Evolutionary conservation across 257 asterid genomes (phyloP).

Genomic region (Gentiana macrophylla): DNA sequence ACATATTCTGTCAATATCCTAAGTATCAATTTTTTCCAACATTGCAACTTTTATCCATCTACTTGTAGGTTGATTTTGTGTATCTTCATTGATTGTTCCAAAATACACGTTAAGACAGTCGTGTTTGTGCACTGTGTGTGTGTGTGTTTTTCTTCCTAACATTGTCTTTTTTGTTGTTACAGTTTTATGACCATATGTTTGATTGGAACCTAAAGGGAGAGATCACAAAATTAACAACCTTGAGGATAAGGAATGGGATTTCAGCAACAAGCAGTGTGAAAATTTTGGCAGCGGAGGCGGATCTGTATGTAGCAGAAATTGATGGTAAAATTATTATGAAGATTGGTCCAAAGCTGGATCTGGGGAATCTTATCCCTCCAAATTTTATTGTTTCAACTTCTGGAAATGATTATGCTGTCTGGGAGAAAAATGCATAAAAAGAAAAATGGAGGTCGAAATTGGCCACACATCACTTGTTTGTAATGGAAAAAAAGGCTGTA

Average conservation of each 20-base stretch:
- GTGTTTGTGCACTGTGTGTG: too few relatives aligned
- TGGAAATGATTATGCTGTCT: constrained; percentile 54
- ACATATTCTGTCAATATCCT: too few relatives aligned
- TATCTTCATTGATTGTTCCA: too few relatives aligned
- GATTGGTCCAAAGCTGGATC: constrained; percentile 54
- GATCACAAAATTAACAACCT: constrained; percentile 31
- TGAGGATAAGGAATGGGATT: constrained; percentile 51
- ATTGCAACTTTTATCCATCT: too few relatives aligned
- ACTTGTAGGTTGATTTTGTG: too few relatives aligned
- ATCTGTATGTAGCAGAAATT: constrained; percentile 60
- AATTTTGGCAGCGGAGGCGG: constrained; percentile 65
- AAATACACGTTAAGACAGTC: too few relatives aligned
- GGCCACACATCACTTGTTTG: too few relatives aligned
- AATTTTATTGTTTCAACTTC: constrained; percentile 33
- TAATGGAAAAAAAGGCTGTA: too few relatives aligned
- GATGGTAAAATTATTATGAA: constrained; percentile 50
- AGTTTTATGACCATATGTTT: constrained; percentile 76
- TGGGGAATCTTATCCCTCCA: constrained; percentile 51
- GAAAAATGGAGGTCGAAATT: not conserved
- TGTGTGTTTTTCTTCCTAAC: too few relatives aligned
- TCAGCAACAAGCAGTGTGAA: constrained; percentile 41
- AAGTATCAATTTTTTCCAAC: too few relatives aligned
- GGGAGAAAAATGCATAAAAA: constrained; percentile 36
- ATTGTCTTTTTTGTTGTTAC: constrained; percentile 5
- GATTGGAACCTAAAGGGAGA: constrained; percentile 66